phyloP scores from a whole-genome alignment of 495 filamentous ascomycete genomes.

The Podospora conica region DNA sequence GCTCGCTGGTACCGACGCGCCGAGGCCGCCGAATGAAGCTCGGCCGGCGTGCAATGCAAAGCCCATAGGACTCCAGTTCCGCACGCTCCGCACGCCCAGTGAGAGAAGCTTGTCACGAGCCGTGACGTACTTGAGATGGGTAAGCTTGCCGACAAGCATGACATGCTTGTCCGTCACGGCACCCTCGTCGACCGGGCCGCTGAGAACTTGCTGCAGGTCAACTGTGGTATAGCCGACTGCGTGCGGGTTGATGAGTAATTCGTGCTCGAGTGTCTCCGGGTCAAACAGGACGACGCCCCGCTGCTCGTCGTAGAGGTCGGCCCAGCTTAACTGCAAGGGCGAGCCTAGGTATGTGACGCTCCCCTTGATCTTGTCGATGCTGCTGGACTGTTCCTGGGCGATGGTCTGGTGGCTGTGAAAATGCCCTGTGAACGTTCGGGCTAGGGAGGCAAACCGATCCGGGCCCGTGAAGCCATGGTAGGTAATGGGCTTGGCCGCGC shows the following conservation, averaged over 20 bases:
- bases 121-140: conserved; percentile 21
- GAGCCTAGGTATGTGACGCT: conserved; percentile 5
- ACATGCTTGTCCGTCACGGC: conserved; percentile 22
- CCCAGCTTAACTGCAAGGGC: conserved; percentile 28
- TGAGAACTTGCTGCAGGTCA: conserved; percentile 17
- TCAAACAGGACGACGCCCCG: conserved; percentile 26
- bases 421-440: conserved; percentile 31
- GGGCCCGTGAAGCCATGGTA: conserved; percentile 27
- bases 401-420: conserved; percentile 32
- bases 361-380: conserved; percentile 24
- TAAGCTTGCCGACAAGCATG: conserved; percentile 25
- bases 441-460: conserved; percentile 22
- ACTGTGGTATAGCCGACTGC: conserved; percentile 20
- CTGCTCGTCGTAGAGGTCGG: conserved; percentile 25
- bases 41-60: conserved; percentile 5
- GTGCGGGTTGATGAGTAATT: conserved; percentile 26
- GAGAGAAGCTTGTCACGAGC: conserved; percentile 24
- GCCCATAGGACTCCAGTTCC: conserved; percentile 17
- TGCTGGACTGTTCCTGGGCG: conserved; percentile 17
- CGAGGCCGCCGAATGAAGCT: conserved; percentile 7
- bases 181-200: conserved; percentile 10
- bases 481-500: conserved; percentile 12
- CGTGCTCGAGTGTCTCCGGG: conserved; percentile 23
- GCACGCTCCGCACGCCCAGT: conserved; percentile 24
- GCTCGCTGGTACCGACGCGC: conserved; percentile 18